Percentiles rank a stretch among this genome's conserved stretches.
Evolutionary conservation across 805 yeast genomes (phyloP).

Genomic region (Yarrowia sp.): DNA sequence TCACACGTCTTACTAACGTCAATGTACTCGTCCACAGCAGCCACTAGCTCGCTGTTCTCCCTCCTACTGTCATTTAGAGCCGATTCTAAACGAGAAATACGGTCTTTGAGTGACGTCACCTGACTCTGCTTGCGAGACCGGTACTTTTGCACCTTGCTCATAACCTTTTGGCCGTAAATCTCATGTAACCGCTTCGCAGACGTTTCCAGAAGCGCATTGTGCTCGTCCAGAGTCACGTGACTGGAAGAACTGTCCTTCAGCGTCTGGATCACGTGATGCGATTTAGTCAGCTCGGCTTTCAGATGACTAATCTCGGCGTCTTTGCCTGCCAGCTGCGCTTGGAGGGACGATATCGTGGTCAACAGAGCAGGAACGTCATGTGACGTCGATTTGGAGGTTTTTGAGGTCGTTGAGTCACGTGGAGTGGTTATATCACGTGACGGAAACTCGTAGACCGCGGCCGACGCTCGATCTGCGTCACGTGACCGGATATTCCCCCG

Average conservation of each 20-base stretch:
- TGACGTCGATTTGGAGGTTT: not conserved
- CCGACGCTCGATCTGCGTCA: not conserved
- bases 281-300: slow-evolving; percentile 9
- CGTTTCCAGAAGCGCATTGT: not conserved
- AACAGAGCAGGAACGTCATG: not conserved
- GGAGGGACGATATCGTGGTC: not conserved
- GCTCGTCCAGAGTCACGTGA: slow-evolving; percentile 10
- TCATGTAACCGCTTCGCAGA: slow-evolving; percentile 7
- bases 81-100: not conserved
- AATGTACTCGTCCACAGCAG: slow-evolving; percentile 28
- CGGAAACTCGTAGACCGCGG: not conserved
- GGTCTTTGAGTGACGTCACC: not conserved
- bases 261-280: slow-evolving; percentile 3
- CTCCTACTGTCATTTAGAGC: slow-evolving; percentile 9
- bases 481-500: slow-evolving; percentile 6
- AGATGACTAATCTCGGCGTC: slow-evolving; percentile 17
- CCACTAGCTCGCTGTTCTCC: slow-evolving; percentile 24
- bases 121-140: not conserved
- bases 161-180: slow-evolving; percentile 8
- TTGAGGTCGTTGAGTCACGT: too few species aligned
- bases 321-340: slow-evolving; percentile 1
- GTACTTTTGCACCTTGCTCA: slow-evolving; percentile 12
- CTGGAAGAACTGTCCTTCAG: not conserved
- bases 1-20: slow-evolving; percentile 7
- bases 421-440: slow-evolving; percentile 1